phyloP scores from a whole-genome alignment of 768 basidiomycete species.

The Bullera alba region DNA sequence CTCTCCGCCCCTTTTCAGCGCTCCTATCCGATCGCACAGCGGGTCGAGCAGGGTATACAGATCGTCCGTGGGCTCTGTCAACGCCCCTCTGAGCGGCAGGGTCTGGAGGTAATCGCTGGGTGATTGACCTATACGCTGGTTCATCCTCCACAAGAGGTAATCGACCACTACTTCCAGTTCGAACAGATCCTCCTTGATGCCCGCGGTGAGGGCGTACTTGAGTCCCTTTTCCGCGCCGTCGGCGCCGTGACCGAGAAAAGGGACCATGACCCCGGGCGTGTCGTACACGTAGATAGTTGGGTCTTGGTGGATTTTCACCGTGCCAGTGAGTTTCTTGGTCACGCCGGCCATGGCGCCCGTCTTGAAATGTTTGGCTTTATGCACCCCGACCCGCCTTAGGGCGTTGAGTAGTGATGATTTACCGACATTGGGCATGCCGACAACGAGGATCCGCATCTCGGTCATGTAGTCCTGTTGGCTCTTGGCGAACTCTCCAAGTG shows the following conservation, averaged over 20 bases:
- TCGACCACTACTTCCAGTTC: slow-evolving; percentile 74
- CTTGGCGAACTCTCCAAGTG: neutral
- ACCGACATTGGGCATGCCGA: slow-evolving; percentile 95
- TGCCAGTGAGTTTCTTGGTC: slow-evolving; percentile 80
- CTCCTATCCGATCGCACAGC: slow-evolving; percentile 70
- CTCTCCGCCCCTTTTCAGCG: slow-evolving; percentile 69
- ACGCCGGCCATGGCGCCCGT: slow-evolving; percentile 85
- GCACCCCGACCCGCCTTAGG: slow-evolving; percentile 74
- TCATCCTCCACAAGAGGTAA: slow-evolving; percentile 79
- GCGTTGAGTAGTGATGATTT: slow-evolving; percentile 93
- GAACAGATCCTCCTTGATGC: slow-evolving; percentile 88
- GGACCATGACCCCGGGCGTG: slow-evolving; percentile 94
- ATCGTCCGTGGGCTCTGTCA: slow-evolving; percentile 58
- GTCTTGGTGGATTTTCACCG: slow-evolving; percentile 71
- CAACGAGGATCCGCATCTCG: slow-evolving; percentile 72
- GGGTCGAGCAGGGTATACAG: slow-evolving; percentile 60
- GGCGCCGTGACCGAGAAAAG: slow-evolving; percentile 79
- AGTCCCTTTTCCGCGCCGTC: slow-evolving; percentile 84
- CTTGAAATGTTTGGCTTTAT: slow-evolving; percentile 81
- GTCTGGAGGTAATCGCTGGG: slow-evolving; percentile 18
- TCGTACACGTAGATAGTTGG: slow-evolving; percentile 87
- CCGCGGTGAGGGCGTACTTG: slow-evolving; percentile 78
- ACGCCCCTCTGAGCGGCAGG: slow-evolving; percentile 49
- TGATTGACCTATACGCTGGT: slow-evolving; percentile 48
- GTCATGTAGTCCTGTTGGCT: neutral